Base-by-base conservation (phyloP, 2,329 filamentous ascomycete genomes). In the Trichoderma polysporum region DNA sequence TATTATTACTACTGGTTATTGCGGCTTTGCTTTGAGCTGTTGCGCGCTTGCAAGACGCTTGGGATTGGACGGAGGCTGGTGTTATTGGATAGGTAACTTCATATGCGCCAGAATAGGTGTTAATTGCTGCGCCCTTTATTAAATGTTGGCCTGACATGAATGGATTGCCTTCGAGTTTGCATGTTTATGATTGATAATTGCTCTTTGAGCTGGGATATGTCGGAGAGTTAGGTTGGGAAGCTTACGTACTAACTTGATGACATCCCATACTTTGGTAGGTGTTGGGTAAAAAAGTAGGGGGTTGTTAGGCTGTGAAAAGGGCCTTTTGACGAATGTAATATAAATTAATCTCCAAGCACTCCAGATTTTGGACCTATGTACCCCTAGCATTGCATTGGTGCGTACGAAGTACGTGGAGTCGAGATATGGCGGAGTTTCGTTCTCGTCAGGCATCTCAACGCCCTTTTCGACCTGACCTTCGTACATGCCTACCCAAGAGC, bases 11-110 rank as follows among this genome's bases (percentile, higher is more conserved):
- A 45, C 39, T 19, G 19, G 17, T 52, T 29, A 50, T 61, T 61
- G 35, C 47, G 35, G 49, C 47, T 62, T 62, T 39, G 33, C 17
- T 52, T 62, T 62, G 59, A 50, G 47, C 59, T 52, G 47, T 53
- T 53, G 35, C 35, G 47, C 49, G 29, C 13, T 22, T 31, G 50
- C 47, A 35, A 39, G 49, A 54, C 33, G 60, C 47, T 54, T 56
- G 60, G 60, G 27, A 35, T 63, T n/a, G 35, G 35, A 49, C 19
- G 45, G 22, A 25, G 33, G 53, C 19, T 35, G 58, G 60, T 45
- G 60, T 63, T 54, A 62, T 62, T 53, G 59, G 59, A 53, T 63
- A 52, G 60, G 41, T 37, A 62, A 47, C 52, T 50, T 63, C 31
- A 54, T 53, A 63, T 37, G 37, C 37, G 60, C 50, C 37, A 54